Percentiles rank a stretch among this genome's conserved stretches.
Evolutionary conservation across 371 early-diverging fungal species (phyloP).

Genomic region (Funneliformis caledonium): DNA sequence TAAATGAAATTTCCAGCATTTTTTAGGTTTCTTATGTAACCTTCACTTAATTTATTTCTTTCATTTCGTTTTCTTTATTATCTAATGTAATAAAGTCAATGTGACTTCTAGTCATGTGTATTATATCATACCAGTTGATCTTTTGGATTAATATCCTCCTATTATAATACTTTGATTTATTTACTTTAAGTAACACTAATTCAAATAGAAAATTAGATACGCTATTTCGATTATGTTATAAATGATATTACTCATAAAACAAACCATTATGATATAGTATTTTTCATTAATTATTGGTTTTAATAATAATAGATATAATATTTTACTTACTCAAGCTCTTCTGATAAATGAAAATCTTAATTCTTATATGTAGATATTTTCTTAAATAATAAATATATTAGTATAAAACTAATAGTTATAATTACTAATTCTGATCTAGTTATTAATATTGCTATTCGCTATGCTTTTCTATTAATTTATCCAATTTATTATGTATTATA

Average conservation of each 20-base stretch:
- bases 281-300: not conserved
- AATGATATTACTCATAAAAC: not conserved
- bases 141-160: too few relatives aligned
- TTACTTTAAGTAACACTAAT: not conserved
- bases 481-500: not conserved
- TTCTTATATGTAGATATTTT: not conserved
- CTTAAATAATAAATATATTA: not conserved
- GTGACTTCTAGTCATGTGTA: too few relatives aligned
- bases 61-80: too few relatives aligned
- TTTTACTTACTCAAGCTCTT: not conserved
- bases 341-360: not conserved
- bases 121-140: too few relatives aligned
- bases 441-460: not conserved
- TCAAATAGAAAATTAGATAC: not conserved
- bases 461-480: not conserved
- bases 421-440: not conserved
- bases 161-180: not conserved
- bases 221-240: not conserved
- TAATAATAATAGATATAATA: not conserved
- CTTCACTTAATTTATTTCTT: too few relatives aligned
- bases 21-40: too few relatives aligned
- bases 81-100: too few relatives aligned
- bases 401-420: not conserved
- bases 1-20: too few relatives aligned
- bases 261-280: not conserved